Base-by-base conservation (phyloP, 768 basidiomycete species). In the Tricholoma bakamatsutake region DNA sequence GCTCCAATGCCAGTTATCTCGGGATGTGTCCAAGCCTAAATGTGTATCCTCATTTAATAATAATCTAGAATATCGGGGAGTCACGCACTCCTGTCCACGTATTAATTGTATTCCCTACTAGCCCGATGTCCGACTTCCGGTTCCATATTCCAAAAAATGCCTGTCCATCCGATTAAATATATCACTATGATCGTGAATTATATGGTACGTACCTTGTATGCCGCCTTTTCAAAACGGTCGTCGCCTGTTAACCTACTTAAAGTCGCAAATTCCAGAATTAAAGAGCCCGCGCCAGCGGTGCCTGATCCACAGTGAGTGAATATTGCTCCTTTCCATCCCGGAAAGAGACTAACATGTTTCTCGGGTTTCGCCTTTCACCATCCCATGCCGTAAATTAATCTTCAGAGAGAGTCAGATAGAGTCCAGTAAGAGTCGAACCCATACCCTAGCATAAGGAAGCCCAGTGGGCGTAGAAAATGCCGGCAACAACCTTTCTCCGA, bases 131-230 rank as follows among this genome's bases (percentile, higher is more conserved):
- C 27, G 92, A 92, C 61, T 84, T 85, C 49, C 92, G 82, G 67
- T 96, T 93, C 97, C 96, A 99, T 0, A 98, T 70, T 1, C 88
- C 92, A 67, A 94, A 92, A 69, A 91, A 98, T 0, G 97, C 93
- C 71, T 78, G 35, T 0, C 39, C 4, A 43, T 53, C 33, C 7
- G 2, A 40, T 43, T 13, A 27, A 42, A 35, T 55, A 21, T 4
- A n/a, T 31, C 30, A 17, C 27, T 30, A 33, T 34, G 11, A 18
- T 10, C 17, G 27, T 9, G 2, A 40, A 24, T 21, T n/a, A 31
- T 34, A 13, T 2, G 27, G 13, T 24, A 35, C 53, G 33, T 51
- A 76, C 76, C 59, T 85, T 87, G 61, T 87, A 79, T 1, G 96
- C 97, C 0, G 81, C 92, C 61, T 85, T 86, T 71, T 98, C 97